Evolutionary conservation across 2,329 filamentous ascomycete genomes (phyloP).

Genomic region (Cladosporium oxysporum): DNA sequence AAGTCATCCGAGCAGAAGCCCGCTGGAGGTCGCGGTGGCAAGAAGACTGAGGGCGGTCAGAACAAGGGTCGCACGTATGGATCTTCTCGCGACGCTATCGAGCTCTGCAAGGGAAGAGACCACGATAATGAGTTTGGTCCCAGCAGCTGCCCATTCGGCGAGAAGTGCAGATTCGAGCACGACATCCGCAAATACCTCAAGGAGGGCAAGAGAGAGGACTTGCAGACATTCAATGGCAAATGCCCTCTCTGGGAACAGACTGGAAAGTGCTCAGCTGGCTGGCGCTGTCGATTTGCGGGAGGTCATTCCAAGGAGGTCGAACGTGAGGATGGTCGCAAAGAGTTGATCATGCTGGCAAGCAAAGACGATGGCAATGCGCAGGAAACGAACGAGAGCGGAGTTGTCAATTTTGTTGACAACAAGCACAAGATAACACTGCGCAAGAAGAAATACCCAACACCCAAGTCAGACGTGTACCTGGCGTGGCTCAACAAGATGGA

Average conservation of each 20-base stretch:
- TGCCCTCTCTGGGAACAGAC: slow-evolving; percentile 80
- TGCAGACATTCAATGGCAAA: slow-evolving; percentile 71
- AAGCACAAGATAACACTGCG: slow-evolving; percentile 73
- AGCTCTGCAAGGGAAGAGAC: slow-evolving; percentile 74
- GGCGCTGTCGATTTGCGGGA: slow-evolving; percentile 89
- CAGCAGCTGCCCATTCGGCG: slow-evolving; percentile 70
- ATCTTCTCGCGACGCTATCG: slow-evolving; percentile 72
- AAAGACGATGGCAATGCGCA: slow-evolving; percentile 41
- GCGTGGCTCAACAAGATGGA: slow-evolving; percentile 73
- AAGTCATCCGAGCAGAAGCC: slow-evolving; percentile 35
- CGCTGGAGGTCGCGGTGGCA: slow-evolving; percentile 32
- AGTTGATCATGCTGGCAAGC: slow-evolving; percentile 70
- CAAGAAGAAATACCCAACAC: slow-evolving; percentile 69
- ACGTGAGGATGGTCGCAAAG: slow-evolving; percentile 76
- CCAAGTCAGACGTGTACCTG: slow-evolving; percentile 73
- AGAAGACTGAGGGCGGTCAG: slow-evolving; percentile 68
- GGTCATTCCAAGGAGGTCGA: slow-evolving; percentile 84
- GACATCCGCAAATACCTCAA: slow-evolving; percentile 82
- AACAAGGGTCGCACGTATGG: slow-evolving; percentile 84
- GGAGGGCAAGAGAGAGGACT: slow-evolving; percentile 77
- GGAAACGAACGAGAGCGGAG: slow-evolving; percentile 55
- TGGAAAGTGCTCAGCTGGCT: slow-evolving; percentile 79
- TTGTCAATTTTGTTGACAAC: slow-evolving; percentile 73
- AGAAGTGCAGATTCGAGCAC: slow-evolving; percentile 79
- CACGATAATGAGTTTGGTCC: slow-evolving; percentile 80